phyloP scores from a whole-genome alignment of 2,329 filamentous ascomycete genomes.

The Mycosphaerella sp. region DNA sequence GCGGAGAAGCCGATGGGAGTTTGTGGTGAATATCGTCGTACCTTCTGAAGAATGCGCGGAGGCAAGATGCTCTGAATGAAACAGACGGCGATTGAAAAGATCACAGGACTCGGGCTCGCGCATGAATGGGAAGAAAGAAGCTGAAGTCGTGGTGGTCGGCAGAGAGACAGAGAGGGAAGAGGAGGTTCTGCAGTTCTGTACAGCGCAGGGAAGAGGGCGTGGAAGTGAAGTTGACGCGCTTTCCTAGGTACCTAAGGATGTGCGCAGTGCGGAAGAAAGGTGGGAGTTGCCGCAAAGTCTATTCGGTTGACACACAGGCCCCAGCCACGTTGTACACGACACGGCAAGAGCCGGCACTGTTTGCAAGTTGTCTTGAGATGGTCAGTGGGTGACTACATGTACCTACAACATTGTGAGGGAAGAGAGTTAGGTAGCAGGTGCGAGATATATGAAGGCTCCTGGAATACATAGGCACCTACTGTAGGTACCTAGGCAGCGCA shows the following conservation, averaged over 20 bases:
- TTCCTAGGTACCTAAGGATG: background rate
- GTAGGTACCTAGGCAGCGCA: too few species aligned
- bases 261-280: background rate
- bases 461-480: too few species aligned
- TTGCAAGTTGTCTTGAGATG: too few species aligned
- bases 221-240: background rate
- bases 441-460: too few species aligned
- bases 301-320: too few species aligned
- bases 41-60: background rate
- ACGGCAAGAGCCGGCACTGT: too few species aligned
- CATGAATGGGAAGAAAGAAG: constrained; percentile 6
- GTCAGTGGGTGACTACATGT: too few species aligned
- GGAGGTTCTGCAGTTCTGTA: background rate
- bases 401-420: too few species aligned
- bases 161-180: constrained; percentile 2
- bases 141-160: background rate
- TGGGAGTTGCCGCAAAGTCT: background rate
- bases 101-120: constrained; percentile 8
- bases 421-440: too few species aligned
- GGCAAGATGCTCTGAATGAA: background rate
- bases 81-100: background rate
- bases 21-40: background rate
- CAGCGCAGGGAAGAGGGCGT: background rate
- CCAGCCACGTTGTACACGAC: too few species aligned
- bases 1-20: background rate